Base-by-base conservation (phyloP, 495 filamentous ascomycete genomes). In the Viridothelium virens region DNA sequence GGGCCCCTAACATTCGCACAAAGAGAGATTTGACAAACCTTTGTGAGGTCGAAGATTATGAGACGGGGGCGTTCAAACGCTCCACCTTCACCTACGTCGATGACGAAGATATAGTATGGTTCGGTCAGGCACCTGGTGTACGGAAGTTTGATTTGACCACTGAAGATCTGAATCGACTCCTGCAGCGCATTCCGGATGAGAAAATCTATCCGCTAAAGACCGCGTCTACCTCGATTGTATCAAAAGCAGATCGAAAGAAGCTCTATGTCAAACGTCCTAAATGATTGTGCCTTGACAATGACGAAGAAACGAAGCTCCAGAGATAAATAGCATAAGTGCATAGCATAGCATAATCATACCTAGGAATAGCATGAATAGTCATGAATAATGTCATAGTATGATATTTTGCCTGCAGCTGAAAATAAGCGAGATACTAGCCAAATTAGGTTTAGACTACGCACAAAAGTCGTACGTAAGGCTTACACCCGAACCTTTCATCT, bases 131-230 rank as follows among this genome's bases (percentile, higher is more conserved):
- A 5, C 48, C 48, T 38, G 64, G 64, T 12, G 37, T 66, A 31
- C 65, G 65, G 61, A 66, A 66, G 50, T 62, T 61, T 44, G 65
- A 66, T 41, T 61, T 66, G 65, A 66, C 65, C 3, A 50, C 47
- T n/a, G 53, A 66, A 34, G 62, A 68, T 56, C 61, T 68, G 1
- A 56, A 46, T 38, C 12, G 46, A 34, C 48, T 37, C 14, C 65
- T 67, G 31, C 53, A 34, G n/a, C 31, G 33, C 16, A 67, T 67
- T 25, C 41, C 65, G 4, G 56, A 67, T 41, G 56, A 67, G 56
- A 63, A 39, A n/a, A 63, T 67, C 2, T 67, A 67, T 38, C 65
- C 56, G 38, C 31, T 67, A 56, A n/a, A 59, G 1, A 25, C 25
- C 25, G 25, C 65, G 33, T 59, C 56, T 10, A 39, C 63, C 56